phyloP scores from a whole-genome alignment of 164 flowering plant genomes.

The Nymphaea thermarum region DNA sequence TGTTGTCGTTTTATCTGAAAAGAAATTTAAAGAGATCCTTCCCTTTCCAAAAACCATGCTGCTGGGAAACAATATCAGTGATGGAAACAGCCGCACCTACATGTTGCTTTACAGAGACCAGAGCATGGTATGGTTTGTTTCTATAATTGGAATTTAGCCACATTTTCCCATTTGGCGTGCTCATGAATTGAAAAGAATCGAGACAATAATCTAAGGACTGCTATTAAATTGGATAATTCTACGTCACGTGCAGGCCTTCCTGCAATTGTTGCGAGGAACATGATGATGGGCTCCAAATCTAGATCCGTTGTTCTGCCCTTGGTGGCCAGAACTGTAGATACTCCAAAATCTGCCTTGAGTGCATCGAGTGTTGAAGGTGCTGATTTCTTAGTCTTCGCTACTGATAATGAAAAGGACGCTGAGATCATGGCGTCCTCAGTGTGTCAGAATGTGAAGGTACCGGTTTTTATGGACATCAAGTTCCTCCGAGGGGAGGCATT shows the following conservation, averaged over 20 bases:
- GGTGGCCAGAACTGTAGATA: constrained; percentile 62
- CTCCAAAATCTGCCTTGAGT: constrained; percentile 41
- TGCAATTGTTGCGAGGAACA: constrained; percentile 76
- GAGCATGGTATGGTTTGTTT: too few species aligned
- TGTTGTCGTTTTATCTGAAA: too few species aligned
- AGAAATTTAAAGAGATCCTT: too few species aligned
- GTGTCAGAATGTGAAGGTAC: constrained; percentile 47
- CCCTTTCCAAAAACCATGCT: too few species aligned
- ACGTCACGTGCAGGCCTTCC: constrained; percentile 56
- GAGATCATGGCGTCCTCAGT: constrained; percentile 21
- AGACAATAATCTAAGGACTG: too few species aligned
- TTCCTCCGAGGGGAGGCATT: constrained; percentile 11
- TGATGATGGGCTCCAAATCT: constrained; percentile 62
- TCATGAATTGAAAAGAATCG: too few species aligned
- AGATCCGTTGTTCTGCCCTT: constrained; percentile 70
- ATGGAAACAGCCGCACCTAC: too few species aligned
- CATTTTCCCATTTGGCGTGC: too few species aligned
- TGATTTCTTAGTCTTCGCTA: constrained; percentile 55
- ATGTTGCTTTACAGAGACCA: too few species aligned
- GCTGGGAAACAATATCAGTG: too few species aligned
- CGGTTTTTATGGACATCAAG: constrained; percentile 38
- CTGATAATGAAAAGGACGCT: constrained; percentile 13
- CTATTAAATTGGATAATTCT: neutral
- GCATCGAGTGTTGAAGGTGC: constrained; percentile 87
- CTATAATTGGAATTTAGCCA: too few species aligned